Evolutionary conservation across 306 rosid species (phyloP).

Genomic region (Acacia acuminata): DNA sequence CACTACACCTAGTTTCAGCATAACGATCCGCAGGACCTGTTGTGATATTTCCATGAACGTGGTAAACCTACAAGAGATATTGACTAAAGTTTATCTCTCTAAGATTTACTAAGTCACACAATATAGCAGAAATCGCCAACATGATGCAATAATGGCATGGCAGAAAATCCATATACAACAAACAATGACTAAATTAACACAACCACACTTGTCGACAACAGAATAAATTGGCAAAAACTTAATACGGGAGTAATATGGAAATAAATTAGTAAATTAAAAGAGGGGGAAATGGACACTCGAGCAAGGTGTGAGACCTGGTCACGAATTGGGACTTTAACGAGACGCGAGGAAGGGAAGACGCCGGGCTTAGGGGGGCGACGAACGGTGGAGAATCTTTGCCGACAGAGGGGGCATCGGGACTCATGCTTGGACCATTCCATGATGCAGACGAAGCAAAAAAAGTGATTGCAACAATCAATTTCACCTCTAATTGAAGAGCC

Average conservation of each 20-base stretch:
- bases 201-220: background rate
- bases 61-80: constrained; percentile 43
- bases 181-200: background rate
- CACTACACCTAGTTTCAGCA: constrained; percentile 49
- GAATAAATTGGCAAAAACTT: background rate
- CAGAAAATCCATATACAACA: background rate
- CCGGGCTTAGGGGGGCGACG: constrained; percentile 47
- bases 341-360: constrained; percentile 40
- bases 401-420: constrained; percentile 82
- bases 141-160: background rate
- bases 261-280: background rate
- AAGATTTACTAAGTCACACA: background rate
- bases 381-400: constrained; percentile 68
- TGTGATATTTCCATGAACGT: constrained; percentile 41
- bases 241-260: background rate
- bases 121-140: background rate
- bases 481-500: constrained; percentile 55
- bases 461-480: constrained; percentile 76
- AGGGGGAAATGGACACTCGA: background rate
- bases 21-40: constrained; percentile 46
- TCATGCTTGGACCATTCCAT: constrained; percentile 83
- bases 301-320: constrained; percentile 54
- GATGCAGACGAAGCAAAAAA: constrained; percentile 80
- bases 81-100: background rate
- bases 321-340: constrained; percentile 59